phyloP scores from a whole-genome alignment of 805 yeast species.

The Pichia nakasei region DNA sequence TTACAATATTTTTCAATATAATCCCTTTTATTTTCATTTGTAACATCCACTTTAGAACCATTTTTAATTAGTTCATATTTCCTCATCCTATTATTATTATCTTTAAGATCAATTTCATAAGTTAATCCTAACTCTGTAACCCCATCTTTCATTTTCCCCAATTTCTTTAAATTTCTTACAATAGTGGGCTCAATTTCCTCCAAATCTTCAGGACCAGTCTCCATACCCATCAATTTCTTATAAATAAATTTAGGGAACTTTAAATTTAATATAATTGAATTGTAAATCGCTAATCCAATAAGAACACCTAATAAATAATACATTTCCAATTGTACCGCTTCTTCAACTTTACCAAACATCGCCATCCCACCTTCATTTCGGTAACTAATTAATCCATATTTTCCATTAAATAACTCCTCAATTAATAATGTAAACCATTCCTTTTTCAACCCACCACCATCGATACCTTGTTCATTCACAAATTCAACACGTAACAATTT shows the following conservation, averaged over 20 bases:
- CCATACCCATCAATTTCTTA: conserved; percentile 56
- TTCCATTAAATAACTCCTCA: conserved; percentile 59
- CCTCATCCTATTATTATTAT: conserved; percentile 35
- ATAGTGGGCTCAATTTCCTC: conserved; percentile 60
- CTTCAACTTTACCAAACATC: conserved; percentile 71
- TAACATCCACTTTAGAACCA: conserved; percentile 52
- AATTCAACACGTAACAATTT: conserved; percentile 75
- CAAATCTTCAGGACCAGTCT: conserved; percentile 55
- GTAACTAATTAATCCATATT: conserved; percentile 55
- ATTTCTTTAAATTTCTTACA: conserved; percentile 39
- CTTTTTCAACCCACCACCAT: conserved; percentile 89
- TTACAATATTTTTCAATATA: conserved; percentile 58
- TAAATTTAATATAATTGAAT: conserved; percentile 78
- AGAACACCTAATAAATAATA: conserved; percentile 79
- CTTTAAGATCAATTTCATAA: conserved; percentile 56
- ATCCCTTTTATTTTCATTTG: conserved; percentile 43
- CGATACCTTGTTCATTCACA: conserved; percentile 84
- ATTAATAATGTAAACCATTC: conserved; percentile 86
- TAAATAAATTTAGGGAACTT: conserved; percentile 69
- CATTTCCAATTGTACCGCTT: too few species aligned
- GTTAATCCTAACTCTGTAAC: conserved; percentile 41
- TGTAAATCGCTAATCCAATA: conserved; percentile 83
- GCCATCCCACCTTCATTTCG: conserved; percentile 60
- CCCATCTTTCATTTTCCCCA: conserved; percentile 37
- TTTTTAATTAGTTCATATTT: conserved; percentile 45